Evolutionary conservation across 2,329 filamentous ascomycete species (phyloP), one percentile per base, ranked within the genome.

Genomic region (Bipolaris gigantea): DNA sequence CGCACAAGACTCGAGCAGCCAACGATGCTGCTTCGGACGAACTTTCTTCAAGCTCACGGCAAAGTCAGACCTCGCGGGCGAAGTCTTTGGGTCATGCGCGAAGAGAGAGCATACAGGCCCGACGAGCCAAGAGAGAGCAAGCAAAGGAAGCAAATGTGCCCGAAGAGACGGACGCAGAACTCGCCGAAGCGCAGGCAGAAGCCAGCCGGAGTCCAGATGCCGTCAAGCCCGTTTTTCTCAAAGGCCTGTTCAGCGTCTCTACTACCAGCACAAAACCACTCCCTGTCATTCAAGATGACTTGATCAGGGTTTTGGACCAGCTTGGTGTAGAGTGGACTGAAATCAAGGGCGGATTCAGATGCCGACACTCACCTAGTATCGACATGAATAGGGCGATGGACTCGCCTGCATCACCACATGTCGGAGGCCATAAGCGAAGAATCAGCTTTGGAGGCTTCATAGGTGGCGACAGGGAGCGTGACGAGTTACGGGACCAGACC

Each of bases 181-280:
- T 90, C 23, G 77, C 79, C 1, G 80, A 82, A 53, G 79, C 76
- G 23, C 71, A 80, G 16, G 80, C 81, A 36, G 74, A 77, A 46
- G 80, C 82, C 57, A 86, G 60, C 19, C 74, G 77, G 21, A 87
- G 84, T 62, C 86, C 89, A 5, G 91, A 95, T 62, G 84, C 93
- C 56, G 87, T 93, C 48, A 97, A 96, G 73, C 94, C 94, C 0
- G 94, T 97, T 3, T 97, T 89, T 73, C 83, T 99, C 53, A 99
- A 97, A 75, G 94, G 94, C 4, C 81, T 99, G 16, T 97, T 99
- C 77, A 97, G 93, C 67, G 94, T 97, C 49, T 95, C 91, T 4
- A 99, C 94, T 0, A 99, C 94, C 6, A 97, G 92, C 53, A 94
- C 88, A 69, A 96, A 95, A 71, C 90, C 93, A 1, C 84, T 97